Evolutionary conservation across 1,284 basidiomycete species (phyloP), one percentile per base, ranked within the genome.

Genomic region (Puccinia novopanici): DNA sequence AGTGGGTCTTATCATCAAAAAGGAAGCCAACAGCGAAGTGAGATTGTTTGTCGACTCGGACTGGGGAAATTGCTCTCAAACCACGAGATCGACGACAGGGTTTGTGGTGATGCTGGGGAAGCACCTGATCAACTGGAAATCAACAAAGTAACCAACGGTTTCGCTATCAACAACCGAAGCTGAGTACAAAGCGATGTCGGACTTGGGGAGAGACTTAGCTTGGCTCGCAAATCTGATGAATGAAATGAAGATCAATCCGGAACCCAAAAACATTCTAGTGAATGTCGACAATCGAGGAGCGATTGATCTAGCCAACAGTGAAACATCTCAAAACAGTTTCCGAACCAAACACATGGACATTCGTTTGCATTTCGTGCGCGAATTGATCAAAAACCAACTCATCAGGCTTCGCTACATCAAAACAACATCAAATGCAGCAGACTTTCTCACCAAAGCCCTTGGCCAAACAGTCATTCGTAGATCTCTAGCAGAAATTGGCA

Each of bases 121-220:
- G 9, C 50, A 52, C 9, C 19, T 52, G 4, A 10, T 52, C 4
- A 4, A 8, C 10, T 52, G 50, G 50, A 52, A 52, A 52, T 52
- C 50, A 10, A 52, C 50, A 4, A 52, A 19, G 50, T 17, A 52
- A 52, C 10, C 50, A 15, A 52, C 50, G 4, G 50, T 52, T 12
- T 24, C 70, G 13, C 34, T 67, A 17, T 82, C 71, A 42, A 76
- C 76, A 9, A 73, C 59, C 3, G 71, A 73, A 22, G 61, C 61
- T 3, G 61, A 63, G n/a, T 63, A 63, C 40, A 34, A 42, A 17
- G 61, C 61, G 1, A 82, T 85, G 45, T 82, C 84, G 88, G 90
- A 90, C 86, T 89, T 86, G 0, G 84, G 83, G 3, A 83, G 84
- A 42, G 87, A 89, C 79, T 82, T 85, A 2, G 50, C 86, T 0